Conservation (phyloP, 495 filamentous ascomycete genomes). For the Penicillium salamii region DNA sequence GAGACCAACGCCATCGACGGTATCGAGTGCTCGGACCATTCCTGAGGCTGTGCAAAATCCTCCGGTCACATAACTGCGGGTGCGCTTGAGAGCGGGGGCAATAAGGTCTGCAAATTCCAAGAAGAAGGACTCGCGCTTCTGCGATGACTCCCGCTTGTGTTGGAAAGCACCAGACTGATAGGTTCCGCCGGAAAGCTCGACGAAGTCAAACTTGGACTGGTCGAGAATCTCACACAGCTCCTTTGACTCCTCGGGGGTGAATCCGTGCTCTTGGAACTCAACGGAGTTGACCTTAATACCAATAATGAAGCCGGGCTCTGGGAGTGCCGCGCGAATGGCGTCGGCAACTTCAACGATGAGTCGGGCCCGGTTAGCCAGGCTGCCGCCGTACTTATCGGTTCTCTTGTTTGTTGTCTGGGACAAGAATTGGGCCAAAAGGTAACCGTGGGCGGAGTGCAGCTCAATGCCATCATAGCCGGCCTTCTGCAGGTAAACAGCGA, state of each 20-base stretch:
- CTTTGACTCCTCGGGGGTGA: slow-evolving; percentile 53
- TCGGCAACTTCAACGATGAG: slow-evolving; percentile 46
- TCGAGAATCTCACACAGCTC: slow-evolving; percentile 56
- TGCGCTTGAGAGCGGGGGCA: slow-evolving; percentile 33
- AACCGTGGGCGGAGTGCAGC: slow-evolving; percentile 58
- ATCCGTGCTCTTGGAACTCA: slow-evolving; percentile 62
- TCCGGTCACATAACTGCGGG: slow-evolving; percentile 53
- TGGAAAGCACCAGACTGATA: slow-evolving; percentile 54
- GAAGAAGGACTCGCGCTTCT: slow-evolving; percentile 62
- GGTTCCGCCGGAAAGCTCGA: slow-evolving; percentile 64
- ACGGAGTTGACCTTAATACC: slow-evolving; percentile 68
- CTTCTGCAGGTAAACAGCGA: slow-evolving; percentile 54
- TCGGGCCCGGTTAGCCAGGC: slow-evolving; percentile 48
- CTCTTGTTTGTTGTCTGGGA: slow-evolving; percentile 52
- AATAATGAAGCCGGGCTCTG: slow-evolving; percentile 47
- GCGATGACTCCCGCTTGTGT: slow-evolving; percentile 53
- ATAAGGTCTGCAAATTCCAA: slow-evolving; percentile 63
- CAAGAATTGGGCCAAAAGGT: slow-evolving; percentile 64
- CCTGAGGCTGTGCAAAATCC: slow-evolving; percentile 58
- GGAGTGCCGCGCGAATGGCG: slow-evolving; percentile 29
- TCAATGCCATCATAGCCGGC: slow-evolving; percentile 60
- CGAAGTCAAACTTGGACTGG: slow-evolving; percentile 54
- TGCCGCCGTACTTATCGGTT: slow-evolving; percentile 60
- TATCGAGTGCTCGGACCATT: slow-evolving; percentile 58
- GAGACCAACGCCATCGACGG: slow-evolving; percentile 56